Evolutionary conservation across 305 asterid species (phyloP).

Genomic region (Caryopteris hybrid): DNA sequence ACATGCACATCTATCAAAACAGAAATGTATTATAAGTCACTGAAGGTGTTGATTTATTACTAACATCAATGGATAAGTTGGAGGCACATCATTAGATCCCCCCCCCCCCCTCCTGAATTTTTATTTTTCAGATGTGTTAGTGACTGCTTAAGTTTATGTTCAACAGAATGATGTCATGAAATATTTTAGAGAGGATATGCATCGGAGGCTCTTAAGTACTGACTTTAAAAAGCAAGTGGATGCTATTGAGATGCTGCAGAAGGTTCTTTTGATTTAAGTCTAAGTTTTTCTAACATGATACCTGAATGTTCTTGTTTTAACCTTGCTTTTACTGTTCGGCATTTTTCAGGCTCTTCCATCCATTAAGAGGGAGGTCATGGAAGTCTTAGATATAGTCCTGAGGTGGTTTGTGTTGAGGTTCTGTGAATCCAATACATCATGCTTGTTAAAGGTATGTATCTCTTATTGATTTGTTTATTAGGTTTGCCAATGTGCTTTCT

Average conservation of each 20-base stretch:
- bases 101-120: neutral
- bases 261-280: conserved; percentile 44
- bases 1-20: neutral
- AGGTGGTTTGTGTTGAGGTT: conserved; percentile 93
- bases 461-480: neutral
- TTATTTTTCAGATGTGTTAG: conserved; percentile 4
- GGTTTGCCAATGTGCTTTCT: neutral
- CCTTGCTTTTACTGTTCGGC: conserved; percentile 18
- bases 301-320: conserved; percentile 20
- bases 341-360: conserved; percentile 79
- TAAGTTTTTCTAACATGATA: conserved; percentile 9
- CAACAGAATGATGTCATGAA: conserved; percentile 82
- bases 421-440: conserved; percentile 92
- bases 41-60: neutral
- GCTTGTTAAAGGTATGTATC: conserved; percentile 70
- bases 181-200: conserved; percentile 95
- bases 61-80: neutral
- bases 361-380: conserved; percentile 67
- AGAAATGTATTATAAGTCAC: neutral
- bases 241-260: conserved; percentile 98
- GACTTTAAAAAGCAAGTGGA: conserved; percentile 99
- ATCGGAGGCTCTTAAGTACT: conserved; percentile 74
- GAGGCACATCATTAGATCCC: neutral
- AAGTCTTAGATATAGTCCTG: conserved; percentile 84
- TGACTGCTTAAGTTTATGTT: conserved; percentile 9